phyloP scores from a whole-genome alignment of 805 yeast genomes.

The Saccharomycopsis guyanensis region DNA sequence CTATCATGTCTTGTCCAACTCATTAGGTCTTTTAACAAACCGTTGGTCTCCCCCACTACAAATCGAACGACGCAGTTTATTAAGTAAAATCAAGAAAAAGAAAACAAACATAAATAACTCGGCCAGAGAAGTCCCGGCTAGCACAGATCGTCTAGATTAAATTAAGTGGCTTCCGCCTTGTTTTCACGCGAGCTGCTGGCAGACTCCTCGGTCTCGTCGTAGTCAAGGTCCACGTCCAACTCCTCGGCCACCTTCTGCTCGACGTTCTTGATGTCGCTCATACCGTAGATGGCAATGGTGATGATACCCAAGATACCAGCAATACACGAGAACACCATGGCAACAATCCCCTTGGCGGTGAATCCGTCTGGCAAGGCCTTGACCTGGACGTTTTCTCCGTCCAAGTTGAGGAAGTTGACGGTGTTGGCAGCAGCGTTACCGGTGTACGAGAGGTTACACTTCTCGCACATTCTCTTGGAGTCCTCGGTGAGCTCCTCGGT shows the following conservation, averaged over 20 bases:
- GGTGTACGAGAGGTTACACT: conserved; percentile 39
- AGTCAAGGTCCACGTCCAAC: conserved; percentile 35
- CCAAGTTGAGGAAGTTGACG: conserved; percentile 53
- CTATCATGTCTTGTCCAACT: no score
- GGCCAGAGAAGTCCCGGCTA: no score
- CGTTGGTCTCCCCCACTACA: no score
- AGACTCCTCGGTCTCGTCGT: conserved; percentile 19
- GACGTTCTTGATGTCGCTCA: conserved; percentile 67
- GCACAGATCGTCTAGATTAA: no score
- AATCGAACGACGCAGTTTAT: no score
- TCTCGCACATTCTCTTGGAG: conserved; percentile 53
- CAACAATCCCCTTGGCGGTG: conserved; percentile 92
- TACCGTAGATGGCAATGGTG: conserved; percentile 75
- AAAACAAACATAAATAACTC: background rate
- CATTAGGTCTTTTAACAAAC: no score
- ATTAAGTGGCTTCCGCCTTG: background rate
- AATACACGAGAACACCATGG: conserved; percentile 82
- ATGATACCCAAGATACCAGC: conserved; percentile 79
- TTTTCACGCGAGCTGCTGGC: background rate
- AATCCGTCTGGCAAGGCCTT: conserved; percentile 74
- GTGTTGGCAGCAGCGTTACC: conserved; percentile 93
- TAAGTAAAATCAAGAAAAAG: no score
- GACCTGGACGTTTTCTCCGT: conserved; percentile 67
- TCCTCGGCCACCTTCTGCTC: conserved; percentile 56
- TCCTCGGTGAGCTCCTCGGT: conserved; percentile 54